phyloP scores from a whole-genome alignment of 768 basidiomycete genomes.

The Kwoniella dejecticola region DNA sequence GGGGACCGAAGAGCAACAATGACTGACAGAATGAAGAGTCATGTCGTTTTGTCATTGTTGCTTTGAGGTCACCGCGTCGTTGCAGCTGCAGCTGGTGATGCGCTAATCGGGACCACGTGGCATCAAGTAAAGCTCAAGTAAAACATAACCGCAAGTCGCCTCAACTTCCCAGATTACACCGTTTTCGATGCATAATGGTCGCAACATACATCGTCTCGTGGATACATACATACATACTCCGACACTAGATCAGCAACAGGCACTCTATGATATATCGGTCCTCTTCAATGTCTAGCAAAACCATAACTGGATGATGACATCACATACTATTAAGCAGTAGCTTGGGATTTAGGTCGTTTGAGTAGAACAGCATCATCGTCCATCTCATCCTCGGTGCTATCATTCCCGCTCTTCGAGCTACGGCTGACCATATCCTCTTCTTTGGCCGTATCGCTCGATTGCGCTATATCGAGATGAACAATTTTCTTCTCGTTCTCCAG shows the following conservation, averaged over 20 bases:
- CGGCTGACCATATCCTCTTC: slow-evolving; percentile 11
- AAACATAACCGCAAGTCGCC: background rate
- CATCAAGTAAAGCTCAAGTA: background rate
- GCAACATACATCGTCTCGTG: background rate
- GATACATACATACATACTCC: background rate
- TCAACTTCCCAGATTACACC: background rate
- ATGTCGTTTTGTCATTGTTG: too few relatives aligned
- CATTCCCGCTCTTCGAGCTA: slow-evolving; percentile 19
- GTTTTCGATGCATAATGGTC: background rate
- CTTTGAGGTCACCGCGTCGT: too few relatives aligned
- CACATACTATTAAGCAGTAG: background rate
- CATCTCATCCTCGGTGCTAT: slow-evolving; percentile 52
- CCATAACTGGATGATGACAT: background rate
- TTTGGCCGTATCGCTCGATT: background rate
- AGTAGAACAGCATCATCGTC: slow-evolving; percentile 54
- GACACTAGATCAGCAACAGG: background rate
- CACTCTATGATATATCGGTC: slow-evolving; percentile 1
- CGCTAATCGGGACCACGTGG: background rate
- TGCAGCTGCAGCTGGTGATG: background rate
- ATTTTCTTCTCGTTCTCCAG: background rate
- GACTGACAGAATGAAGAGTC: too few relatives aligned
- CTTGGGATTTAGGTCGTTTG: slow-evolving; percentile 34
- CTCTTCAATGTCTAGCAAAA: too few relatives aligned
- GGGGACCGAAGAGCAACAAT: too few relatives aligned
- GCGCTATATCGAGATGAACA: slow-evolving; percentile 5